Evolutionary conservation across 192 early-diverging fungal genomes (phyloP), one percentile per base, ranked within the genome.

Genomic region (Linderina pennispora): DNA sequence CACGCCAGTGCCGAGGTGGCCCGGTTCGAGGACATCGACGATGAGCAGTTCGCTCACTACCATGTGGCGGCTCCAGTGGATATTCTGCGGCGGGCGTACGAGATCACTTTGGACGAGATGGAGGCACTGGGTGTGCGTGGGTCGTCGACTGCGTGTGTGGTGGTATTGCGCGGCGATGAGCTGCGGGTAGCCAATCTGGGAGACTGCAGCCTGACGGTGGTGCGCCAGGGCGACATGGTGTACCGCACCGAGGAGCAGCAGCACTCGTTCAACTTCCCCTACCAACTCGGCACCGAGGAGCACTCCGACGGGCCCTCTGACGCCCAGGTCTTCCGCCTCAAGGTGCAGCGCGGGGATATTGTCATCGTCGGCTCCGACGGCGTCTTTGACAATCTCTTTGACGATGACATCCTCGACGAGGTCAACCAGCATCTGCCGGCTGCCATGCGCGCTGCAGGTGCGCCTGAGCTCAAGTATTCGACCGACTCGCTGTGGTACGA

Each of bases 241-340:
- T 99, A 96, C 66, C 78, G 92, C 28, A 93, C 83, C 23, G 92
- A 97, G 72, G 94, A 97, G 63, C 97, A 97, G 53, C 94, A 97
- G 65, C 92, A 99, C 68, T 94, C 90, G 11, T 99, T 99, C 75
- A 99, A 99, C 68, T 97, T 89, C 56, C 97, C 97, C 5, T 96
- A 81, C 58, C 97, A 99, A 54, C 80, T 99, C 20, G 91, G 96
- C 36, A 95, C 88, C 10, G 86, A 86, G 33, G 75, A 77, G 39
- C 69, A 73, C 48, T 80, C 78, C 36, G 91, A 96, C 75, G 54
- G 50, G 4, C 93, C 96, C 3, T 64, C 74, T 23, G 90, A 94
- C 56, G 87, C 96, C 1, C 86, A 91, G 58, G 68, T 75, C 23
- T 96, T 87, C 50, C 79, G 65, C 3, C 76, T 96, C 16, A 91